These are phyloP conservation scores for Trametes coccinea DNA, from an alignment of 768 basidiomycete genomes.

Conservation along the genomic window DNA sequence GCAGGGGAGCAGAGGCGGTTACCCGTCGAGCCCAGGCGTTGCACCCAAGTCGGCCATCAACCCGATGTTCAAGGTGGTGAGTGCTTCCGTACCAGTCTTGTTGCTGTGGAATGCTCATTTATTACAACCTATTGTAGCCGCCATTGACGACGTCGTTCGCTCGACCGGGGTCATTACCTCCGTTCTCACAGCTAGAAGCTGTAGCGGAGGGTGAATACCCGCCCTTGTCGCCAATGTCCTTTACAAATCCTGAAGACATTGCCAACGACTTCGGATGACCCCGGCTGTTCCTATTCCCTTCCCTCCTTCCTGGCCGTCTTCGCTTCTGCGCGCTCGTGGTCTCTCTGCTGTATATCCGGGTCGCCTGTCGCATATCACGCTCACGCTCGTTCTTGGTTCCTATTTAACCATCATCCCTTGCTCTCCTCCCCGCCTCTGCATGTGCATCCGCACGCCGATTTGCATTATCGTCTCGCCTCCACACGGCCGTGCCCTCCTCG, in stretches of 20 bases:
- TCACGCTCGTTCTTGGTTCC: slow-evolving; percentile 27
- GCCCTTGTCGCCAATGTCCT: slow-evolving; percentile 76
- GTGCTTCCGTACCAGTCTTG: slow-evolving; percentile 34
- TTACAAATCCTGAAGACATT: slow-evolving; percentile 54
- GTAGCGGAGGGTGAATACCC: slow-evolving; percentile 77
- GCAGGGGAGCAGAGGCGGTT: slow-evolving; percentile 49
- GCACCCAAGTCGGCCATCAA: slow-evolving; percentile 73
- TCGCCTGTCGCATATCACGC: slow-evolving; percentile 14
- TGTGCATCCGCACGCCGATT: not conserved
- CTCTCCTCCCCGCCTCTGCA: slow-evolving; percentile 21
- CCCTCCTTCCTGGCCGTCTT: slow-evolving; percentile 4
- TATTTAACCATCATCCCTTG: slow-evolving; percentile 22
- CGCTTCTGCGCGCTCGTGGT: slow-evolving; percentile 4
- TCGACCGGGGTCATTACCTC: slow-evolving; percentile 52
- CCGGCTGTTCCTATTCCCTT: slow-evolving; percentile 7
- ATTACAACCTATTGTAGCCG: slow-evolving; percentile 20
- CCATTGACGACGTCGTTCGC: slow-evolving; percentile 22
- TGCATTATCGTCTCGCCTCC: slow-evolving; percentile 6
- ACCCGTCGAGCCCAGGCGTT: slow-evolving; percentile 61
- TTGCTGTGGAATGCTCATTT: not conserved
- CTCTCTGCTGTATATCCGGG: slow-evolving; percentile 17
- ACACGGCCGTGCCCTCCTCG: not conserved
- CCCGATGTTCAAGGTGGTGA: slow-evolving; percentile 89
- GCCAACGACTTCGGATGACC: slow-evolving; percentile 28
- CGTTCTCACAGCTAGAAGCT: slow-evolving; percentile 81